These are phyloP conservation scores for Coemansia sp. DNA, from an alignment of 192 early-diverging fungal genomes.

Conservation along the genomic window DNA sequence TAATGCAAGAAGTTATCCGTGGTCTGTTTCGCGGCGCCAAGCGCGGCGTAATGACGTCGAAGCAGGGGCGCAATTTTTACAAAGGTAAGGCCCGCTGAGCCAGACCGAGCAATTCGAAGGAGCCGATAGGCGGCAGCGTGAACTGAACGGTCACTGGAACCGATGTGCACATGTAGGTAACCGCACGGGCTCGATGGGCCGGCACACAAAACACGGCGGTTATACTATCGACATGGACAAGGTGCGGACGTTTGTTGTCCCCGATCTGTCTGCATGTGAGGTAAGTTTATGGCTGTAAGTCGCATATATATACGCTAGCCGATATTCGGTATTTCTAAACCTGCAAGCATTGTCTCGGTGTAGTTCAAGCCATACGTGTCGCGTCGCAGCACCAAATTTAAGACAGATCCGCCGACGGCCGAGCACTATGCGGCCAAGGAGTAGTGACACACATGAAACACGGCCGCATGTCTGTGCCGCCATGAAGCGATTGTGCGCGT, in stretches of 20 bases:
- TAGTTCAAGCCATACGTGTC: constrained; percentile 51
- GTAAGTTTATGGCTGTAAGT: constrained; percentile 6
- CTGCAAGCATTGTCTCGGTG: neutral
- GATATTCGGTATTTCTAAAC: neutral
- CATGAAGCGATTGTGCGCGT: neutral
- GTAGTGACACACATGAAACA: neutral
- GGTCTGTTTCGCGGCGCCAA: constrained; percentile 49
- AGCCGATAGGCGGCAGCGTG: neutral
- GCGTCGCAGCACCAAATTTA: constrained; percentile 38
- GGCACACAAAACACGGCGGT: constrained; percentile 50
- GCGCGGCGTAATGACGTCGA: constrained; percentile 53
- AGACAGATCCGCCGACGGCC: constrained; percentile 30
- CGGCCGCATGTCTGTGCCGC: neutral
- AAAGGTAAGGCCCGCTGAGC: constrained; percentile 22
- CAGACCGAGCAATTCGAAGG: neutral
- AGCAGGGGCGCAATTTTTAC: constrained; percentile 52
- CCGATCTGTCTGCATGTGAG: constrained; percentile 39
- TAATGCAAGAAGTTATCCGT: constrained; percentile 50
- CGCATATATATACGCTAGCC: no score
- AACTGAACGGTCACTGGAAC: neutral
- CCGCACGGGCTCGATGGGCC: constrained; percentile 52
- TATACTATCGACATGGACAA: constrained; percentile 41
- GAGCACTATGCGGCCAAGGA: neutral
- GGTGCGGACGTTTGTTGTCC: constrained; percentile 52
- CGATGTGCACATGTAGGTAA: constrained; percentile 20